Conservation (phyloP, 2,329 filamentous ascomycete species). For the Hysterium pulicare region DNA sequence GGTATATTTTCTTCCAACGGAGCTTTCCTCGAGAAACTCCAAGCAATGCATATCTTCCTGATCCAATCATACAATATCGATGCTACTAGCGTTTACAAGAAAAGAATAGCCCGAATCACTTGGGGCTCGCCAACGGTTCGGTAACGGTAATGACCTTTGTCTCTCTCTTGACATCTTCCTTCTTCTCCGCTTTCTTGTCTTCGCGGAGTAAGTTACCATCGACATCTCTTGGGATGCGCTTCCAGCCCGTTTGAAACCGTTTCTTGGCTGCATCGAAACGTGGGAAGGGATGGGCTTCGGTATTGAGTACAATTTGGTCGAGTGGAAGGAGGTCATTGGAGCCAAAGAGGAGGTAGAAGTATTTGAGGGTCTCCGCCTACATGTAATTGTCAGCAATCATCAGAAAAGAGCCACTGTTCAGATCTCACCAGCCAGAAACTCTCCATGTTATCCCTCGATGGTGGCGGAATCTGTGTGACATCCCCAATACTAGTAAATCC, state of each 20-base stretch:
- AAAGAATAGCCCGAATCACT: too few species aligned
- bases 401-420: slow-evolving; percentile 11
- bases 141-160: not conserved
- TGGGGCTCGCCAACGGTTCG: too few species aligned
- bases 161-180: not conserved
- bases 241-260: slow-evolving; percentile 78
- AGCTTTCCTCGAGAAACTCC: not conserved
- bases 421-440: slow-evolving; percentile 90
- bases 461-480: slow-evolving; percentile 68
- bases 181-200: slow-evolving; percentile 6
- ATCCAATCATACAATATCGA: not conserved
- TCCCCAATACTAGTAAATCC: slow-evolving; percentile 81
- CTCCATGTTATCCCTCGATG: slow-evolving; percentile 87
- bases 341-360: slow-evolving; percentile 93
- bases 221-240: slow-evolving; percentile 58
- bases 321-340: slow-evolving; percentile 77
- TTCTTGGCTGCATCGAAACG: slow-evolving; percentile 73
- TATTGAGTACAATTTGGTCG: slow-evolving; percentile 88
- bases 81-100: not conserved
- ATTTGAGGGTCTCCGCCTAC: slow-evolving; percentile 93
- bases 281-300: slow-evolving; percentile 88
- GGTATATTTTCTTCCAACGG: too few species aligned
- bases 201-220: slow-evolving; percentile 26
- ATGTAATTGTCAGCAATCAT: not conserved
- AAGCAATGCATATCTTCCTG: not conserved